Evolutionary conservation across 352 stramenopile genomes (phyloP), one percentile per base, ranked within the genome.

Genomic region (Hyaloperonospora brassicae): DNA sequence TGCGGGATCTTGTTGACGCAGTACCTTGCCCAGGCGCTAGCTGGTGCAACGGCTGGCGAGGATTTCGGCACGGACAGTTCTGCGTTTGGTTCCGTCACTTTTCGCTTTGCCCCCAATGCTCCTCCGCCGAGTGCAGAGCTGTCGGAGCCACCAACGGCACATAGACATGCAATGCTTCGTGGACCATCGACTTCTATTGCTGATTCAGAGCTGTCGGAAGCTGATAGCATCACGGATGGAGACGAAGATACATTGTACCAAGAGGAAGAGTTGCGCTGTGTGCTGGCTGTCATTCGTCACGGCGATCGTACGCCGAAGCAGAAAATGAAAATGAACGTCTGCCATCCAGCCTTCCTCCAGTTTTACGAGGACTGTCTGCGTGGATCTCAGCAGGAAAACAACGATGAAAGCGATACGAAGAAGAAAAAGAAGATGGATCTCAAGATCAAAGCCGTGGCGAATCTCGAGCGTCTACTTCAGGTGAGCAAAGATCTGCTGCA

Each of bases 251-350:
- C 68, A 2, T 12, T 61, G 56, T 73, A 69, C 40, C 66, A 89
- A 47, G 79, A 98, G 65, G 95, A 99, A 70, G 97, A 99, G 67
- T 74, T 99, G 44, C 89, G 97, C 21, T 99, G 96, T 58, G 97
- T 99, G 43, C 91, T 99, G 48, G 96, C 96, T 3, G 91, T 99
- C n/a, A 96, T 98, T 43, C 86, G 97, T 43, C 97, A 99, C 57
- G 97, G 97, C 4, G 97, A 99, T 72, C 81, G 97, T 47, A 99
- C 97, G 8, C 97, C 97, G 4, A 99, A 99, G 79, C 97, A 99
- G 71, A 99, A 99, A 70, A 94, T 98, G 82, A 98, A 98, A 71
- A 97, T 98, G 80, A 82, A 92, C 43, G 83, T 97, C 27, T 89
- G 79, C 47, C 86, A 95, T 56, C 84, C 88, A 23, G 77, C 74